Evolutionary conservation across 2,329 filamentous ascomycete genomes (phyloP).

Genomic region (Colletotrichum orbiculare): DNA sequence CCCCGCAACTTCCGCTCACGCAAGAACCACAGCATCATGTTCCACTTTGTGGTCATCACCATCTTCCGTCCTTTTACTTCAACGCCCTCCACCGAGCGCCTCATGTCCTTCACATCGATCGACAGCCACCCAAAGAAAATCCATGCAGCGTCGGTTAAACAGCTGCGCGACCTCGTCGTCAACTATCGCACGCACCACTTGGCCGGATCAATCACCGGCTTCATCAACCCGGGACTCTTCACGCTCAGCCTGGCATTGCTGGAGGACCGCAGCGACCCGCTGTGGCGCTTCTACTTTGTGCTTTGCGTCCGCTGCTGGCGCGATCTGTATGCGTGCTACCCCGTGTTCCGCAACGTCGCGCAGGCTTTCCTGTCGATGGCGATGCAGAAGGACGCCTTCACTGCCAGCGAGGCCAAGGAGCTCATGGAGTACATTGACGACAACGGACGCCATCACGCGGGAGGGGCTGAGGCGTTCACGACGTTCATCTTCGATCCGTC

Average conservation of each 20-base stretch:
- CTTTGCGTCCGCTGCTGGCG: constrained; percentile 52
- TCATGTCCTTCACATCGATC: constrained; percentile 44
- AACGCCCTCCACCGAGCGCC: constrained; percentile 6
- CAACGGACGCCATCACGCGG: constrained; percentile 1
- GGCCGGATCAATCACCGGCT: constrained; percentile 45
- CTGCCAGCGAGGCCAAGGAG: not conserved
- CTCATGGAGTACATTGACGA: not conserved
- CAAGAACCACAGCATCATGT: constrained; percentile 47
- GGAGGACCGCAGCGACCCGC: constrained; percentile 39
- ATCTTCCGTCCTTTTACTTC: constrained; percentile 46
- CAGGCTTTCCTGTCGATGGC: constrained; percentile 50
- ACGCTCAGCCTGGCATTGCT: constrained; percentile 39
- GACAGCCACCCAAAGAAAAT: constrained; percentile 44
- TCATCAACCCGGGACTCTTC: constrained; percentile 53
- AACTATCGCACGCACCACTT: constrained; percentile 39
- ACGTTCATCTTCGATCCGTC: not conserved
- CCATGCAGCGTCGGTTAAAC: constrained; percentile 48
- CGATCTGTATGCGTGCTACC: constrained; percentile 46
- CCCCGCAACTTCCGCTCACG: not conserved
- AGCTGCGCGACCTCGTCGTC: constrained; percentile 51
- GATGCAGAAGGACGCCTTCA: constrained; percentile 33
- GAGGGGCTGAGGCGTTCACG: not conserved
- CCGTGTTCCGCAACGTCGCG: constrained; percentile 47
- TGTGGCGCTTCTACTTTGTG: constrained; percentile 49
- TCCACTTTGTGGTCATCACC: constrained; percentile 50